Conservation (phyloP, 2,329 filamentous ascomycete species). For the Fusarium decemcellulare region DNA sequence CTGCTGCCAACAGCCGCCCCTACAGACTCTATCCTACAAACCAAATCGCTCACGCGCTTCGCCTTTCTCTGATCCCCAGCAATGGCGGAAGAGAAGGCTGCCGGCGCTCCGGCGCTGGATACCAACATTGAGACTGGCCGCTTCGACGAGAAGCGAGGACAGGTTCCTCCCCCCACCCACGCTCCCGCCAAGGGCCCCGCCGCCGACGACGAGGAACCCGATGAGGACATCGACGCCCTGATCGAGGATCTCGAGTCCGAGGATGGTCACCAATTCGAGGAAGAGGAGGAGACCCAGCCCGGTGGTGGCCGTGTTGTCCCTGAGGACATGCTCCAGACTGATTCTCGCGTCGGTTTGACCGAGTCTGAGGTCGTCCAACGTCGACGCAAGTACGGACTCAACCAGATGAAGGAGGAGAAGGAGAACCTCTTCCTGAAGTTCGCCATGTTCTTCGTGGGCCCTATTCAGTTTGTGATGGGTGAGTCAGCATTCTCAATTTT, state of each 20-base stretch:
- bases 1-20: slow-evolving; percentile 44
- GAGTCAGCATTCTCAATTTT: slow-evolving; percentile 48
- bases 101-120: slow-evolving; percentile 70
- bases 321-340: slow-evolving; percentile 84
- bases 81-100: slow-evolving; percentile 70
- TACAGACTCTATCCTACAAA: slow-evolving; percentile 31
- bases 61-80: slow-evolving; percentile 29
- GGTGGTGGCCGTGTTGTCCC: slow-evolving; percentile 74
- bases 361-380: slow-evolving; percentile 73
- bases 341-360: slow-evolving; percentile 80
- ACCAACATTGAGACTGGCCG: slow-evolving; percentile 75
- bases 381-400: slow-evolving; percentile 83
- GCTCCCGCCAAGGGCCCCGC: slow-evolving; percentile 58
- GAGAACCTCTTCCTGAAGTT: slow-evolving; percentile 90
- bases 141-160: slow-evolving; percentile 74
- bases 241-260: slow-evolving; percentile 90
- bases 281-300: slow-evolving; percentile 63
- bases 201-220: slow-evolving; percentile 77
- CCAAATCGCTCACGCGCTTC: slow-evolving; percentile 31
- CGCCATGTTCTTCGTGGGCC: slow-evolving; percentile 79
- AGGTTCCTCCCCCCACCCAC: slow-evolving; percentile 50
- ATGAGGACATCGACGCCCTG: slow-evolving; percentile 87
- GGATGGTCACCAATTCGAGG: slow-evolving; percentile 79
- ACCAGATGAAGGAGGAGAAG: slow-evolving; percentile 93
- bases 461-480: slow-evolving; percentile 96